Evolutionary conservation across 805 yeast genomes (phyloP), one percentile per base, ranked within the genome.

Genomic region (Groenewaldozyma tartarivorans): DNA sequence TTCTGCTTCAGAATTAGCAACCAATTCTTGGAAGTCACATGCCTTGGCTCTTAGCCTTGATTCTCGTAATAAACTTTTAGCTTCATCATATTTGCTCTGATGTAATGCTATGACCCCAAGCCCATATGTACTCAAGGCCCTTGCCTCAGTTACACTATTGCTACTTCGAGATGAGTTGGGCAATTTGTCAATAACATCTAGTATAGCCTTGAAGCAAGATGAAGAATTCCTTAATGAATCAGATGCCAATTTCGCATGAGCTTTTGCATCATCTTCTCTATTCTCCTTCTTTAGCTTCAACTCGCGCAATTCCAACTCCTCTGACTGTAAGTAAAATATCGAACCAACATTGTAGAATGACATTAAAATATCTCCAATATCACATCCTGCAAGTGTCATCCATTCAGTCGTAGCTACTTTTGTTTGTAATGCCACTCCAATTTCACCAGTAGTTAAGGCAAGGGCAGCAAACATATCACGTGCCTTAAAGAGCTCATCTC

Each of bases 111-210:
- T 69, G 4, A 87, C 94, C 1, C 96, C 97, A 32, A 84, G 66
- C 0, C 95, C 94, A 55, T 82, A 88, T 0, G 86, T 76, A 0
- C 95, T 77, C 56, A 88, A 66, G 0, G 94, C 92, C 33, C 81
- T 76, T 1, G 82, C 75, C 47, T 82, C 85, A 24, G 74, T 70
- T 9, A 81, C 61, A 31, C 64, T 61, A 7, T 58, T 57, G 36
- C 68, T 71, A 13, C 63, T 54, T 35, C 67, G 55, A 11, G 55
- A 31, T 39, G 49, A 44, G 20, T 64, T 53, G 1, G 67, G 66
- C 18, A 71, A 50, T 33, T 64, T 61, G 45, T 68, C 68, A 2
- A 71, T 58, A 31, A 65, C 65, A 6, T 56, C 58, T n/a, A 71
- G 49, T 13, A 71, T 68, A 5, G 66, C 60, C 36, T 67, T 64